A percentile compares a stretch with the other conserved stretches of the same genome.
Conservation (phyloP, 345 rosid genomes). For the Camelina hispida region DNA sequence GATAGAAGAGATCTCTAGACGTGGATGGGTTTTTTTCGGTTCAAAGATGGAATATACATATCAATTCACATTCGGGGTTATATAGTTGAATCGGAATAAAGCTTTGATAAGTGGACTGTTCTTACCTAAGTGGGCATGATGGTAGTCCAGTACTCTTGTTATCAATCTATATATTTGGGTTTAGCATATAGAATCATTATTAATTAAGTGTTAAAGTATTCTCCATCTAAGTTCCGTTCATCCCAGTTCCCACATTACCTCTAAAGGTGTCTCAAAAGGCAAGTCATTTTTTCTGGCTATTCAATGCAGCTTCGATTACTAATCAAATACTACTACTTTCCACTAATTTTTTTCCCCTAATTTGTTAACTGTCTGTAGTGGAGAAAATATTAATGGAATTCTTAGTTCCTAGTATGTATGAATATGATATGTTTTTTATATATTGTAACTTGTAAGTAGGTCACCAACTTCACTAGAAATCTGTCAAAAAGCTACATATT, state of each 20-base stretch:
- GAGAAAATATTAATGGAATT: conserved; percentile 1
- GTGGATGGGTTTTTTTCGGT: conserved; percentile 16
- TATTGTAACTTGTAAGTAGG: conserved; percentile 21
- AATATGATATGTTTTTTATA: background rate
- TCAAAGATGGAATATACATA: conserved; percentile 16
- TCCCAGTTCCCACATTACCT: conserved; percentile 22
- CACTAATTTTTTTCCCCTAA: background rate
- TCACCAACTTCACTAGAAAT: conserved; percentile 23
- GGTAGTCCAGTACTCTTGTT: conserved; percentile 15
- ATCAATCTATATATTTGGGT: background rate
- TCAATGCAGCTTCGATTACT: conserved; percentile 1
- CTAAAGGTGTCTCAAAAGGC: conserved; percentile 36
- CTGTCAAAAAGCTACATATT: background rate
- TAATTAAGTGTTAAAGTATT: conserved; percentile 8
- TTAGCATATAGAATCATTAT: background rate
- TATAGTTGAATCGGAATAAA: conserved; percentile 11
- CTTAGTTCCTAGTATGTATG: background rate
- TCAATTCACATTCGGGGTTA: background rate
- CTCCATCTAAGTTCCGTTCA: conserved; percentile 22
- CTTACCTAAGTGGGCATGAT: conserved; percentile 11
- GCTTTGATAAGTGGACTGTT: conserved; percentile 15
- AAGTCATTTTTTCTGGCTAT: conserved; percentile 47
- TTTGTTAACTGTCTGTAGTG: background rate
- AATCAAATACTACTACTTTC: background rate
- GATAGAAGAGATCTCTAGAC: conserved; percentile 19